Base-by-base conservation (phyloP, 116 monocot species). In the Zostera marina region DNA sequence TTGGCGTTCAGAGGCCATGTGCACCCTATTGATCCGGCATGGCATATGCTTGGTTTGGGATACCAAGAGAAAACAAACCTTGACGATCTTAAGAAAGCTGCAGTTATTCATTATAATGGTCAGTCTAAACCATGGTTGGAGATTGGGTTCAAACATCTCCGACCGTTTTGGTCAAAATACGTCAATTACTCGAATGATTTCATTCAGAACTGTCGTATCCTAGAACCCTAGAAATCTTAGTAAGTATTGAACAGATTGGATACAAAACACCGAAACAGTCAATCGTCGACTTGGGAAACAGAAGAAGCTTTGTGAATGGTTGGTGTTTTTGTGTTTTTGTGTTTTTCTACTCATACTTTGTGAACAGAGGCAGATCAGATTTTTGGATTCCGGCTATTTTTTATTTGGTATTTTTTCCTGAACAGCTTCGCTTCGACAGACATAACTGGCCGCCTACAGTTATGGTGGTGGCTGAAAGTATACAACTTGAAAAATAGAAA, bases 151-250 rank as follows among this genome's bases (percentile, higher is more conserved):
- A 88, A 75, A 61, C 81, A 84, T 60, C 76, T 94, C 11, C 78
- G 73, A 56, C 81, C 84, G 23, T 84, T 94, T 67, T 88, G 94
- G 88, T 84, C 79, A 46, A 88, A 77, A 40, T 47, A 88, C 67
- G 88, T 94, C 66, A 88, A 94, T 63, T 81, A 84, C 73, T 84
- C 94, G 55, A 81, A 88, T 52, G 88, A 94, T 16, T 94, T 94
- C 53, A 63, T 94, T 38, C 73, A 69, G 59, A 84, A 75, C 46
- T 94, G 94, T 44, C 84, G 88, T 53, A 79, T 94, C 40, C 69
- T 84, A 67, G 77, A 81, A 63, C 76, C 81, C 22, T 70, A 77
- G 70, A 61, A 70, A 26, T 26, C 26, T 4, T 4, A 26, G 26
- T 1, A 26, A 26, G 26, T 26, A 26, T 4, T 26, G 26, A 1